A percentile compares a stretch with the other conserved stretches of the same genome.
These are phyloP conservation scores for sunflower (Helianthus annuus) DNA, from an alignment of 129 eudicot species.

Conservation along the genomic window HanXRQr2.0-SUNRISE NC_035440.2:116213987-116214486, in stretches of 20 bases:
- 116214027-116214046: not conserved
- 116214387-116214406: not conserved
- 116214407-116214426: constrained; percentile 20
- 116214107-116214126: too few species aligned
- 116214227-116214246: constrained; percentile 21
- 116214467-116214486: constrained; percentile 4
- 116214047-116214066: not conserved
- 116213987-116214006: not conserved
- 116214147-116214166: constrained; percentile 83
- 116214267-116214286: constrained; percentile 31
- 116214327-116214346: not conserved
- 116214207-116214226: constrained; percentile 70
- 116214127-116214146: constrained; percentile 51
- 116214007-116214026: not conserved
- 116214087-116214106: too few species aligned
- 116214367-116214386: constrained; percentile 23
- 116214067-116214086: not conserved
- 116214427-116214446: constrained; percentile 21
- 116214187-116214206: constrained; percentile 86
- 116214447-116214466: constrained; percentile 13
- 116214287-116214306: constrained; percentile 15
- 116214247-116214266: constrained; percentile 38
- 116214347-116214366: constrained; percentile 26
- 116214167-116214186: constrained; percentile 83
- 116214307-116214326: constrained; percentile 21